A percentile compares a stretch with the other conserved stretches of the same genome.
These are phyloP conservation scores for Kockovaella imperatae DNA, from an alignment of 768 basidiomycete genomes.

Conservation along the genomic window DNA sequence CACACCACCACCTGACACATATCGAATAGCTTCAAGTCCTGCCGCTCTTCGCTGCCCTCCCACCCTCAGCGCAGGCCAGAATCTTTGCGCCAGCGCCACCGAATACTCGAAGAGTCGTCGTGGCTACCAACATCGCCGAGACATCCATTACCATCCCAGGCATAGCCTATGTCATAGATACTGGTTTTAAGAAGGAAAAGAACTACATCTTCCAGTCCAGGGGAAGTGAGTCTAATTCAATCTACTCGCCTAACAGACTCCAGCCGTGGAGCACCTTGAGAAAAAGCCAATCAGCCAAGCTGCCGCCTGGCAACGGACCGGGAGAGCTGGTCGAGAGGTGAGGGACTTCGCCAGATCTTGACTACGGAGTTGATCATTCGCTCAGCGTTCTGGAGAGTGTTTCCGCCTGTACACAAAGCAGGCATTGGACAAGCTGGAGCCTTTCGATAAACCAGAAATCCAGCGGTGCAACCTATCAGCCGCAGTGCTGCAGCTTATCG, in stretches of 20 bases:
- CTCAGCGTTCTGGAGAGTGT: slow-evolving; percentile 70
- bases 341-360: slow-evolving; percentile 8
- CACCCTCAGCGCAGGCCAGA: slow-evolving; percentile 64
- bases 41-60: slow-evolving; percentile 80
- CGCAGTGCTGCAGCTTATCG: slow-evolving; percentile 76
- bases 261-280: slow-evolving; percentile 80
- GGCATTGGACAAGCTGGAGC: slow-evolving; percentile 59
- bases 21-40: slow-evolving; percentile 58
- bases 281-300: slow-evolving; percentile 79
- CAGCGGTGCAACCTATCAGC: slow-evolving; percentile 75
- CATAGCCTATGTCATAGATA: slow-evolving; percentile 89
- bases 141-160: slow-evolving; percentile 96
- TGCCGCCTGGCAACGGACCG: slow-evolving; percentile 76
- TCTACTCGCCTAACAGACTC: background rate
- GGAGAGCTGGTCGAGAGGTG: slow-evolving; percentile 92
- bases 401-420: slow-evolving; percentile 87
- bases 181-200: slow-evolving; percentile 93
- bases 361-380: background rate
- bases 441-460: slow-evolving; percentile 78
- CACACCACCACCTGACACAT: slow-evolving; percentile 4
- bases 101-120: slow-evolving; percentile 76
- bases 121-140: slow-evolving; percentile 97
- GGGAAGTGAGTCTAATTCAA: slow-evolving; percentile 54
- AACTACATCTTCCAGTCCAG: slow-evolving; percentile 61
- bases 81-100: slow-evolving; percentile 64